A percentile compares a stretch with the other conserved stretches of the same genome.
These are phyloP conservation scores for Cnidoscolus chayamansa DNA, from an alignment of 441 rosid species.

Conservation along the genomic window DNA sequence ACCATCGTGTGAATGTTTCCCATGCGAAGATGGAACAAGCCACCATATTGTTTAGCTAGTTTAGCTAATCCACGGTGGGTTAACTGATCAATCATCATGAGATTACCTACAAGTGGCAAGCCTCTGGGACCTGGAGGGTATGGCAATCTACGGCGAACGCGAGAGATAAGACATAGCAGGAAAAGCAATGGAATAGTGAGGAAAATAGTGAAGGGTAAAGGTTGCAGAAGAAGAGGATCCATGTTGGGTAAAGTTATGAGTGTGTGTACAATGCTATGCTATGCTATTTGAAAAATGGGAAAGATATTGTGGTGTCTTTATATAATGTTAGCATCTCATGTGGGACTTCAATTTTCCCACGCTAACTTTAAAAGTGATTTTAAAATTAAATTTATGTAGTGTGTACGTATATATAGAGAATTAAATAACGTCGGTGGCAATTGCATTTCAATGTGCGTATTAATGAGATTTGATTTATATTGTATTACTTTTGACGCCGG, in stretches of 20 bases:
- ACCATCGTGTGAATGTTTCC: conserved; percentile 69
- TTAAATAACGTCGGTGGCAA: no score
- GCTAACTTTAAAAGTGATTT: not conserved
- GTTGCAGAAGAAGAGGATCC: conserved; percentile 43
- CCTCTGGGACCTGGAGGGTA: conserved; percentile 92
- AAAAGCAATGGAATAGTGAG: conserved; percentile 37
- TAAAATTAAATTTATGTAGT: no score
- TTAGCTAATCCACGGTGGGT: conserved; percentile 83
- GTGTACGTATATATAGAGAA: no score
- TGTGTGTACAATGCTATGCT: not conserved
- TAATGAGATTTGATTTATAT: no score
- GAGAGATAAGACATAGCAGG: conserved; percentile 36
- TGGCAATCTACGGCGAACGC: conserved; percentile 36
- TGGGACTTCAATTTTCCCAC: not conserved
- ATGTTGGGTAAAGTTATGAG: conserved; percentile 4
- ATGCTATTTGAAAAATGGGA: conserved; percentile 25
- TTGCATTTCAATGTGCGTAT: no score
- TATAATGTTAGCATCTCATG: conserved; percentile 23
- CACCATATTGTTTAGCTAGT: conserved; percentile 64
- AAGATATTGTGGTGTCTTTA: conserved; percentile 17
- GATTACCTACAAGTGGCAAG: conserved; percentile 79
- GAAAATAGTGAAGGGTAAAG: conserved; percentile 29
- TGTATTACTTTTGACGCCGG: no score
- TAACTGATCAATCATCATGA: conserved; percentile 82
- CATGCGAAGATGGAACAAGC: conserved; percentile 71